Evolutionary conservation across 208 protist genomes (phyloP).

Genomic region (Acanthamoeba sp.): DNA sequence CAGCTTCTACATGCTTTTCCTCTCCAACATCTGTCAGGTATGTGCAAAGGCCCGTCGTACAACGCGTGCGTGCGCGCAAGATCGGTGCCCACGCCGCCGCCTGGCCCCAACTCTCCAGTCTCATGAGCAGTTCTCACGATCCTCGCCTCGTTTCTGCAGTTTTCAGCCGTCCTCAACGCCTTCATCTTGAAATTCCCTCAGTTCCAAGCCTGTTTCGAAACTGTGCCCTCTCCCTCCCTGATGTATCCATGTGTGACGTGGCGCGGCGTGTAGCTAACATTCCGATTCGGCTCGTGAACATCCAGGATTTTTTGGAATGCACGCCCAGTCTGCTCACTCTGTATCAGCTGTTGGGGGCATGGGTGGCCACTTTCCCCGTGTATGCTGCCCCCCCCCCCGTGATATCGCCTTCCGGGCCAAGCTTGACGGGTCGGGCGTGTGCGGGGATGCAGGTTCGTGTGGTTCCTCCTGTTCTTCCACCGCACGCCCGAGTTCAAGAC

Average conservation of each 20-base stretch:
- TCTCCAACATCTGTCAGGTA: constrained; percentile 46
- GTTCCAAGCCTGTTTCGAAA: constrained; percentile 43
- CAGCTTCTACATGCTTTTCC: constrained; percentile 51
- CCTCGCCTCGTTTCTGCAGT: not conserved
- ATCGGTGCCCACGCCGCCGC: not conserved
- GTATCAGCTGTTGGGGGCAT: not conserved
- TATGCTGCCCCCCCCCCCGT: not conserved
- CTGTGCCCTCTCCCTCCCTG: not conserved
- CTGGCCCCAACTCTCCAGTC: not conserved
- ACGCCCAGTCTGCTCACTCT: not conserved
- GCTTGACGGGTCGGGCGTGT: too few relatives aligned
- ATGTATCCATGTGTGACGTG: not conserved
- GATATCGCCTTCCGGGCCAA: too few relatives aligned
- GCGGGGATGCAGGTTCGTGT: constrained; percentile 6
- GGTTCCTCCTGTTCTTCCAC: constrained; percentile 33
- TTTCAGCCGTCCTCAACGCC: constrained; percentile 21
- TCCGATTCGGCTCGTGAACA: not conserved
- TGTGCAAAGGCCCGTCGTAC: not conserved
- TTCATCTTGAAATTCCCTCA: constrained; percentile 26
- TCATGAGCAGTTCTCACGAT: not conserved
- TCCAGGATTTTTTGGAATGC: not conserved
- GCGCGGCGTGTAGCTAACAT: not conserved
- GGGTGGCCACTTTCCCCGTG: constrained; percentile 27
- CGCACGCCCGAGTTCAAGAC: not conserved
- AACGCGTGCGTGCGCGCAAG: not conserved